phyloP scores from a whole-genome alignment of 192 early-diverging fungal species.

The Coemansia sp. region DNA sequence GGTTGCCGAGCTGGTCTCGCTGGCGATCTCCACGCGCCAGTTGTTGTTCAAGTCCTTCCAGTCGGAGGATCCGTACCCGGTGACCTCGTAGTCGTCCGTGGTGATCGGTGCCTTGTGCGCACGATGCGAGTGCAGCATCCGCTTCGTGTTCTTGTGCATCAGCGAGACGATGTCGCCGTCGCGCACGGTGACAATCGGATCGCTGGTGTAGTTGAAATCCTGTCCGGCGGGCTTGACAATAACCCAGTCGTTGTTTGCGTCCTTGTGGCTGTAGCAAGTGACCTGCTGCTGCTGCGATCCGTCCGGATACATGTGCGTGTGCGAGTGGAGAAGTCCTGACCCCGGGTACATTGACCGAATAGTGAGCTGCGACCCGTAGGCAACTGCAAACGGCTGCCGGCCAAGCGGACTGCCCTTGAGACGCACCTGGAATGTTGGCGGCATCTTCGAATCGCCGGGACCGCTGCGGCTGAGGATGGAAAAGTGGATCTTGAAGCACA shows the following conservation, averaged over 20 bases:
- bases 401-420: constrained; percentile 73
- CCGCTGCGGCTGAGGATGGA: constrained; percentile 74
- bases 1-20: constrained; percentile 41
- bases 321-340: constrained; percentile 57
- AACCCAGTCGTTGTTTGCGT: constrained; percentile 72
- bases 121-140: constrained; percentile 66
- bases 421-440: constrained; percentile 79
- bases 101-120: constrained; percentile 63
- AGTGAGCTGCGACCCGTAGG: constrained; percentile 23
- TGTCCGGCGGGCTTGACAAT: constrained; percentile 39
- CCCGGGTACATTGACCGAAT: constrained; percentile 21
- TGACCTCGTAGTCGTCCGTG: constrained; percentile 62
- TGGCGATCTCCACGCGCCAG: constrained; percentile 55
- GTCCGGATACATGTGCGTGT: constrained; percentile 59
- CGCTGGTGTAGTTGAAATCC: constrained; percentile 25
- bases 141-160: constrained; percentile 58
- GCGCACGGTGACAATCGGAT: constrained; percentile 47
- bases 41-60: constrained; percentile 65
- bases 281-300: constrained; percentile 81
- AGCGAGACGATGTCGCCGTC: constrained; percentile 79
- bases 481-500: constrained; percentile 93
- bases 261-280: constrained; percentile 73
- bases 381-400: constrained; percentile 24
- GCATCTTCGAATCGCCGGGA: constrained; percentile 92
- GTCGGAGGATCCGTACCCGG: constrained; percentile 53